Conservation (phyloP, 1,139 yeast species). For the Candida sanyaensis region DNA sequence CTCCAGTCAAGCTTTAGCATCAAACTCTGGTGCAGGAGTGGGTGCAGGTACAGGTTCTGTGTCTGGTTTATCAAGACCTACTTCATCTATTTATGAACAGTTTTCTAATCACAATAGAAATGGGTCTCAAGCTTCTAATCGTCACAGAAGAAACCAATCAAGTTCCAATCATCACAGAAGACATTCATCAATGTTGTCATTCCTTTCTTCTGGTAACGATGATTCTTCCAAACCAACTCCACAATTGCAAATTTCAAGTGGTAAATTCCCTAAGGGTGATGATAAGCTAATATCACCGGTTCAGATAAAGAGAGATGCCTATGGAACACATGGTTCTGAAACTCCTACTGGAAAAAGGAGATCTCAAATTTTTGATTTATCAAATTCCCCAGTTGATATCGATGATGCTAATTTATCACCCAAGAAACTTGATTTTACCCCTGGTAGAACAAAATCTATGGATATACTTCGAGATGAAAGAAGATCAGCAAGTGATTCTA, state of each 20-base stretch:
- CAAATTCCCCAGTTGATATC: slow-evolving; percentile 25
- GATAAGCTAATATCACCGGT: slow-evolving; percentile 27
- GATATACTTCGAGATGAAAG: slow-evolving; percentile 27
- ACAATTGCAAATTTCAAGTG: neutral
- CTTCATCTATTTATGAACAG: slow-evolving; percentile 47
- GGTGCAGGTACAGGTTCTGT: neutral
- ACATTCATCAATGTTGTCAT: slow-evolving; percentile 50
- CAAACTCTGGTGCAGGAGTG: neutral
- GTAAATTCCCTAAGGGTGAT: slow-evolving; percentile 4
- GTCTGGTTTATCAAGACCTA: slow-evolving; percentile 29
- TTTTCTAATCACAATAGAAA: slow-evolving; percentile 31
- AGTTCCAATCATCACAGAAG: slow-evolving; percentile 33
- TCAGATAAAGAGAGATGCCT: slow-evolving; percentile 22
- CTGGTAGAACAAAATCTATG: slow-evolving; percentile 14
- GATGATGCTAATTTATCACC: slow-evolving; percentile 40
- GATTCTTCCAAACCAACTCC: slow-evolving; percentile 4
- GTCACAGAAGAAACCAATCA: slow-evolving; percentile 26
- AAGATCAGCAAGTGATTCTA: slow-evolving; percentile 33
- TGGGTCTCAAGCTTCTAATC: slow-evolving; percentile 21
- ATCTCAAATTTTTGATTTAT: slow-evolving; percentile 10
- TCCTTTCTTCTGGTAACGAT: slow-evolving; percentile 30
- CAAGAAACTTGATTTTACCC: slow-evolving; percentile 32
- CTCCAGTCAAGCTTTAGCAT: slow-evolving; percentile 18
- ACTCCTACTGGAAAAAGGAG: neutral
- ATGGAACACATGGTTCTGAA: slow-evolving; percentile 2